Evolutionary conservation across 495 filamentous ascomycete genomes (phyloP), one percentile per base, ranked within the genome.

Genomic region (Penicillium lividum): DNA sequence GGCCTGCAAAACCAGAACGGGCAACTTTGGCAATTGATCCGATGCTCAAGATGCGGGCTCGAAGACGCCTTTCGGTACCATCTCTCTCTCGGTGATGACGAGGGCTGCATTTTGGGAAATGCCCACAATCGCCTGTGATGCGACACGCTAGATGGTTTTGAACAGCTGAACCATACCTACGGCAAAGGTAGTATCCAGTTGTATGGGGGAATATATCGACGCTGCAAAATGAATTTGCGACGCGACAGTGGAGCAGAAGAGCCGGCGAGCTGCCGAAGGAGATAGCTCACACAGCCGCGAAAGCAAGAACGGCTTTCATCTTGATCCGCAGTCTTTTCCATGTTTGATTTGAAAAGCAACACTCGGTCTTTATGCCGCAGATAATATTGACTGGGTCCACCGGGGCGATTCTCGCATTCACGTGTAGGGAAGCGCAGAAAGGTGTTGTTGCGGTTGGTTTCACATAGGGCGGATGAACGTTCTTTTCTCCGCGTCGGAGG

Each of bases 101-200:
- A n/a, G n/a, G n/a, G n/a, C n/a, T n/a, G n/a, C n/a, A n/a, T n/a
- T n/a, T n/a, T n/a, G n/a, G n/a, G n/a, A n/a, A n/a, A n/a, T n/a
- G n/a, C n/a, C n/a, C 22, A 51, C 30, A 34, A 51, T 9, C 18
- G 29, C 13, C 22, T 36, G 30, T 51, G 22, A 30, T 51, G 36
- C 48, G n/a, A 30, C 48, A 51, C 33, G 33, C 15, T 36, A 11
- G 27, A 51, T 8, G 1, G 30, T 30, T 36, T 51, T 22, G 15
- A 36, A 51, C 36, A 30, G 36, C 18, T n/a, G n/a, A 30, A 51
- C 30, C n/a, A n/a, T 51, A 7, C 18, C 36, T 51, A 15, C 57
- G n/a, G 22, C 27, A 48, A 28, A 15, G 10, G 45, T 30, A 29
- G 45, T n/a, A 48, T 9, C 22, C 27, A 29, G 45, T n/a, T 27